phyloP scores from a whole-genome alignment of 1,284 basidiomycete genomes.

The Tilletia caries region DNA sequence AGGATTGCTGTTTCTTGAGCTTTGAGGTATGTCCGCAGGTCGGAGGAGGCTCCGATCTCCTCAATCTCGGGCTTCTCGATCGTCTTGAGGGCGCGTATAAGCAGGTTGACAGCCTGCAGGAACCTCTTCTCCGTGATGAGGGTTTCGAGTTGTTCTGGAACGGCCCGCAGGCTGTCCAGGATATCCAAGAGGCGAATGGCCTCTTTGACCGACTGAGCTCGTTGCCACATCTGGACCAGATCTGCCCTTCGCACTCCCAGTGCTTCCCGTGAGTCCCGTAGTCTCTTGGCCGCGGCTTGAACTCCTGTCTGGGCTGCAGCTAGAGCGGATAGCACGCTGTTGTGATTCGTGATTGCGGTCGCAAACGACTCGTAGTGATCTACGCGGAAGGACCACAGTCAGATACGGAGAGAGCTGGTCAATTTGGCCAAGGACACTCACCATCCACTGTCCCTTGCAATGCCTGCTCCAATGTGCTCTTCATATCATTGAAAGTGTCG shows the following conservation, averaged over 20 bases:
- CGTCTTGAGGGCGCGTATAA: constrained; percentile 81
- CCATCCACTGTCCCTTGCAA: constrained; percentile 50
- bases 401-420: background rate
- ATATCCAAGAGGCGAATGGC: constrained; percentile 42
- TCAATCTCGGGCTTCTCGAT: constrained; percentile 88
- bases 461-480: constrained; percentile 38
- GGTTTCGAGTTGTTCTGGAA: constrained; percentile 87
- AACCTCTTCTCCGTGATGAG: constrained; percentile 94
- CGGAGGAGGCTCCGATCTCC: constrained; percentile 87
- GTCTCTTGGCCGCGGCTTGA: constrained; percentile 31
- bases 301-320: constrained; percentile 41
- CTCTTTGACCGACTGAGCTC: constrained; percentile 48
- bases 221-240: constrained; percentile 53
- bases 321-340: constrained; percentile 41
- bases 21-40: constrained; percentile 78
- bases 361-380: constrained; percentile 53
- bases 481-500: constrained; percentile 40
- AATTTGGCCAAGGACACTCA: constrained; percentile 1
- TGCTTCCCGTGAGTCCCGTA: constrained; percentile 47
- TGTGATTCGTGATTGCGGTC: constrained; percentile 51
- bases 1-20: constrained; percentile 67
- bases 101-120: constrained; percentile 79
- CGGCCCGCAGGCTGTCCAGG: constrained; percentile 68
- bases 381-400: background rate
- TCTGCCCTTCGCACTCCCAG: constrained; percentile 48